phyloP scores from a whole-genome alignment of 1,284 basidiomycete genomes.

The Cutaneotrichosporon sp. region DNA sequence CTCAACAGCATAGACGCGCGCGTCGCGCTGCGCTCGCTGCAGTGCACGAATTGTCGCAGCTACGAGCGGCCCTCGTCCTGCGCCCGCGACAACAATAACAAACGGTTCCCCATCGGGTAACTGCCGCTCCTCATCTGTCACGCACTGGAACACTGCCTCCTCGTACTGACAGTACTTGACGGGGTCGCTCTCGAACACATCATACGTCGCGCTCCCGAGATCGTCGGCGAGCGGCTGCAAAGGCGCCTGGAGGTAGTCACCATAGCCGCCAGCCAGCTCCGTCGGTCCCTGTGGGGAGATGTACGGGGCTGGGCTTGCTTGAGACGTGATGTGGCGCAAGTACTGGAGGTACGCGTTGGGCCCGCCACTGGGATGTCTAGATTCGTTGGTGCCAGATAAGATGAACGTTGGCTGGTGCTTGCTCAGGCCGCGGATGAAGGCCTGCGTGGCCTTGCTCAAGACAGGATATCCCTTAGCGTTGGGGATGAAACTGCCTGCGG shows the following conservation, averaged over 20 bases:
- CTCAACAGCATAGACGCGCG: conserved; percentile 81
- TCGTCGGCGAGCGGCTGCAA: conserved; percentile 98
- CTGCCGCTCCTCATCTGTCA: conserved; percentile 59
- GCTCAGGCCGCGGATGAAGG: conserved; percentile 80
- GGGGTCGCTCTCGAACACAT: conserved; percentile 96
- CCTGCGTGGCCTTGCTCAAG: conserved; percentile 83
- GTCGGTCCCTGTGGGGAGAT: conserved; percentile 56
- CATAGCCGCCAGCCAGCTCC: conserved; percentile 84
- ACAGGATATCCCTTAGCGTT: conserved; percentile 98
- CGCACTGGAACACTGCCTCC: conserved; percentile 80
- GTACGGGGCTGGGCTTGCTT: conserved; percentile 34
- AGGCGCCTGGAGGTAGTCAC: conserved; percentile 92
- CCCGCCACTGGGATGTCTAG: conserved; percentile 71
- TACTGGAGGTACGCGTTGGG: conserved; percentile 88
- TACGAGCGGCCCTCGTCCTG: conserved; percentile 92
- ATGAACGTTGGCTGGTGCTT: conserved; percentile 79
- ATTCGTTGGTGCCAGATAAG: conserved; percentile 61
- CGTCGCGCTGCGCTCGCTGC: conserved; percentile 61
- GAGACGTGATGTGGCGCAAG: conserved; percentile 72
- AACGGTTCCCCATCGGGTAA: not conserved
- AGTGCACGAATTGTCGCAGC: conserved; percentile 75
- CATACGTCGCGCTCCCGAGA: conserved; percentile 88
- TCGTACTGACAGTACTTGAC: conserved; percentile 96
- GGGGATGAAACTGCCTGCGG: conserved; percentile 84
- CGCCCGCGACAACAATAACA: conserved; percentile 84